Conservation (phyloP, 352 stramenopile genomes). For the Globisporangium nagaii region DNA sequence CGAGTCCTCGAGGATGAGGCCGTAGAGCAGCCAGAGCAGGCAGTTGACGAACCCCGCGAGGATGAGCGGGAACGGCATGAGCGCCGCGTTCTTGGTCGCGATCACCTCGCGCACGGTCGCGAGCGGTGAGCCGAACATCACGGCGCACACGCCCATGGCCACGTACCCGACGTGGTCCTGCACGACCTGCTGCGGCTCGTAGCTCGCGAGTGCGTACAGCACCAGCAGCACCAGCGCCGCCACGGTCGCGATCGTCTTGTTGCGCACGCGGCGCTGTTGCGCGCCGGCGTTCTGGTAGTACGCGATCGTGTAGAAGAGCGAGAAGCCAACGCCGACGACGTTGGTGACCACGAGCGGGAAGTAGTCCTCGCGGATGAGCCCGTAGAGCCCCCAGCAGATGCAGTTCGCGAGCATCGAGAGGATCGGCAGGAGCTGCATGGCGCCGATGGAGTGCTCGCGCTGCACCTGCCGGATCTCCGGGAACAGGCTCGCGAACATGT, state of each 20-base stretch:
- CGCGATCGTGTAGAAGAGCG: slow-evolving; percentile 37
- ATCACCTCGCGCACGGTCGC: slow-evolving; percentile 44
- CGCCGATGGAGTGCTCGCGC: slow-evolving; percentile 12
- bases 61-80: slow-evolving; percentile 49
- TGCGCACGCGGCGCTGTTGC: slow-evolving; percentile 7
- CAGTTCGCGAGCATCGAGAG: slow-evolving; percentile 66
- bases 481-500: slow-evolving; percentile 41
- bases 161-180: slow-evolving; percentile 45
- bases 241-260: slow-evolving; percentile 20
- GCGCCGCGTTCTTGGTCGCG: slow-evolving; percentile 28
- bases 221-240: slow-evolving; percentile 26
- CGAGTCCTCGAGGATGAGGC: slow-evolving; percentile 35
- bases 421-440: slow-evolving; percentile 26
- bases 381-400: slow-evolving; percentile 49
- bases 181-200: slow-evolving; percentile 17
- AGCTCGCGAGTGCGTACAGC: slow-evolving; percentile 27
- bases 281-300: slow-evolving; percentile 25
- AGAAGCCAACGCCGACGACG: slow-evolving; percentile 32
- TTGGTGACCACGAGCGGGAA: slow-evolving; percentile 55
- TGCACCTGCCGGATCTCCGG: slow-evolving; percentile 33
- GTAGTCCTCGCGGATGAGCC: slow-evolving; percentile 36
- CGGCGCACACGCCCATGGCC: slow-evolving; percentile 39
- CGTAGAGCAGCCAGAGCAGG: slow-evolving; percentile 49
- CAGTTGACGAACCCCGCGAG: slow-evolving; percentile 38
- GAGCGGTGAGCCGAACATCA: slow-evolving; percentile 67